phyloP scores from a whole-genome alignment of 2,329 filamentous ascomycete species.

The Alternaria sp. region DNA sequence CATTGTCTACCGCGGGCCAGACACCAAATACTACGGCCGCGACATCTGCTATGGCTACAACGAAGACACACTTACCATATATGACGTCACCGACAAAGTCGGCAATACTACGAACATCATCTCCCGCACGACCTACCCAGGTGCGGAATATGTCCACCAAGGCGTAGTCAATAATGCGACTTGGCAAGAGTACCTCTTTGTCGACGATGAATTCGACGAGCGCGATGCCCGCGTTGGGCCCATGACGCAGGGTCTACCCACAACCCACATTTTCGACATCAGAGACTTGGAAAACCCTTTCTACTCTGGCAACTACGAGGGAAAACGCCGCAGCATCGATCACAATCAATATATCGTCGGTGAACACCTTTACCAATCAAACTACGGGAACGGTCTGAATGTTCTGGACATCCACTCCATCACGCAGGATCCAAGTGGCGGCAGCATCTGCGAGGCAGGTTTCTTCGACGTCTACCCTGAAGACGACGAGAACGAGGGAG shows the following conservation, averaged over 20 bases:
- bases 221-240: conserved; percentile 40
- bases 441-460: conserved; percentile 50
- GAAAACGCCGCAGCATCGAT: conserved; percentile 48
- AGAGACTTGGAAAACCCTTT: conserved; percentile 40
- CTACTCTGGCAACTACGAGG: conserved; percentile 53
- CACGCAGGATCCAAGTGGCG: conserved; percentile 48
- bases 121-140: conserved; percentile 61
- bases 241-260: conserved; percentile 41
- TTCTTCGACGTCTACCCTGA: conserved; percentile 55
- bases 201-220: conserved; percentile 47
- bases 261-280: conserved; percentile 48
- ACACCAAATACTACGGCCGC: conserved; percentile 56
- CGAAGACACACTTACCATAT: conserved; percentile 60
- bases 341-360: conserved; percentile 57
- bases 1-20: conserved; percentile 62
- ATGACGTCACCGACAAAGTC: conserved; percentile 60
- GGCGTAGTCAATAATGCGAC: conserved; percentile 50
- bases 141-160: conserved; percentile 65
- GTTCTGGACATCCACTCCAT: conserved; percentile 51
- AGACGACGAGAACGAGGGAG: conserved; percentile 48
- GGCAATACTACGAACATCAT: conserved; percentile 55
- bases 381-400: conserved; percentile 52
- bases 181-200: conserved; percentile 41
- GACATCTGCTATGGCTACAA: conserved; percentile 66
- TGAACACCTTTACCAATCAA: conserved; percentile 51